These are phyloP conservation scores for Cladorrhinum sp. DNA, from an alignment of 2,329 filamentous ascomycete species.

Conservation along the genomic window DNA sequence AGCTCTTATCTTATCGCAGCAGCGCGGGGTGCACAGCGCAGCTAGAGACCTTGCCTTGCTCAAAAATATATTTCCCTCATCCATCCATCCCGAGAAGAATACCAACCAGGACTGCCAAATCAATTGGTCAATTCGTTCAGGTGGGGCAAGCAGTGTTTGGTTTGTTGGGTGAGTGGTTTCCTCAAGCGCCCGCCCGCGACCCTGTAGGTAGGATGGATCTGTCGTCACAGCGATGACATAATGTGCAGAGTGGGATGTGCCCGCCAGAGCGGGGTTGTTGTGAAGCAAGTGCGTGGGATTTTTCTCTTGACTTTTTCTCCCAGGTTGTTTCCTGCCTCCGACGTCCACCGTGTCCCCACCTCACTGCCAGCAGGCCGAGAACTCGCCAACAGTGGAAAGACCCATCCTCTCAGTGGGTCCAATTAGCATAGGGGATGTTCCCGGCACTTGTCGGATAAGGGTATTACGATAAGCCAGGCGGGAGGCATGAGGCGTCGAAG, in stretches of 20 bases:
- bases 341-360: no score
- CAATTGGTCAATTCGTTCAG: not conserved
- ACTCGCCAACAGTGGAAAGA: no score
- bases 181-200: not conserved
- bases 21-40: conserved; percentile 5
- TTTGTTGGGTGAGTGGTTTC: conserved; percentile 3
- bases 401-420: no score
- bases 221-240: conserved; percentile 10
- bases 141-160: not conserved
- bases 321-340: not conserved
- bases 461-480: not conserved
- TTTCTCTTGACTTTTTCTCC: not conserved
- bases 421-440: not conserved
- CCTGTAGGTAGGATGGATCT: not conserved
- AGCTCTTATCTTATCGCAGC: conserved; percentile 9
- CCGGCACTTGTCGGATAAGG: not conserved
- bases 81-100: not conserved
- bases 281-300: not conserved
- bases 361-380: no score
- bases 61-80: not conserved
- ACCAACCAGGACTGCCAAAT: not conserved
- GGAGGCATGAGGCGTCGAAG: not conserved
- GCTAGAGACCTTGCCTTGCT: not conserved
- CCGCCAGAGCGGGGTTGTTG: not conserved
- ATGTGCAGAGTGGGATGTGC: not conserved